Conservation (phyloP, 768 basidiomycete genomes). For the Tylopilus sp. region DNA sequence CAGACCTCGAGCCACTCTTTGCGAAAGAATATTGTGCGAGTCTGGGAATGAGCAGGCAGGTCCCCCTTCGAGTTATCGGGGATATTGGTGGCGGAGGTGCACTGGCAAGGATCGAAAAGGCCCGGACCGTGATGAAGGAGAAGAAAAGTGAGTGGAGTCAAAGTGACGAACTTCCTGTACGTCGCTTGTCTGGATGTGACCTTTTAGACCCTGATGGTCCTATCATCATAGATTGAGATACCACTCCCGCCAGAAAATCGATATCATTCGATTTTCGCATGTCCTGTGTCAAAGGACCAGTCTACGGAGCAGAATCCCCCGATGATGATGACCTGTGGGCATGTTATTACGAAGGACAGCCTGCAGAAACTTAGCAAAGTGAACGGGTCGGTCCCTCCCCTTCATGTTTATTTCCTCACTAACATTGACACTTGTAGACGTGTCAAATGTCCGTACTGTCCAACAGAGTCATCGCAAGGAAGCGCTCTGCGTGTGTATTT, state of each 20-base stretch:
- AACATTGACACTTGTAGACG: constrained; percentile 45
- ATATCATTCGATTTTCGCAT: constrained; percentile 96
- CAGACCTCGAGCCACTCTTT: constrained; percentile 79
- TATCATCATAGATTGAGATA: constrained; percentile 77
- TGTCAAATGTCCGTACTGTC: constrained; percentile 97
- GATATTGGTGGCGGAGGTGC: constrained; percentile 94
- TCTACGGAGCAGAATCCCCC: constrained; percentile 91
- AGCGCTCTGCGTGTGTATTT: constrained; percentile 66
- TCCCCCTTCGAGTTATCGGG: constrained; percentile 83
- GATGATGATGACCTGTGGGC: constrained; percentile 97
- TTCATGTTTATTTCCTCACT: neutral
- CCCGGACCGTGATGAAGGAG: constrained; percentile 89
- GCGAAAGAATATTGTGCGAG: constrained; percentile 86
- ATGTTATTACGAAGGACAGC: constrained; percentile 92
- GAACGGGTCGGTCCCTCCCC: constrained; percentile 58
- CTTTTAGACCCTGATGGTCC: neutral
- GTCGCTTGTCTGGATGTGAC: constrained; percentile 1
- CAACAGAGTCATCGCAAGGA: constrained; percentile 62
- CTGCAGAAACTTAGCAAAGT: constrained; percentile 85
- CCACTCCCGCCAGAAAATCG: constrained; percentile 80
- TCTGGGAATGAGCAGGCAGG: constrained; percentile 84
- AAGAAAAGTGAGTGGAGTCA: constrained; percentile 91
- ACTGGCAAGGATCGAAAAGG: constrained; percentile 89
- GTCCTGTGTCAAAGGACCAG: constrained; percentile 97
- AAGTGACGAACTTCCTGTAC: constrained; percentile 83